Evolutionary conservation across 495 filamentous ascomycete species (phyloP), one percentile per base, ranked within the genome.

Genomic region (Xylaria castorea): DNA sequence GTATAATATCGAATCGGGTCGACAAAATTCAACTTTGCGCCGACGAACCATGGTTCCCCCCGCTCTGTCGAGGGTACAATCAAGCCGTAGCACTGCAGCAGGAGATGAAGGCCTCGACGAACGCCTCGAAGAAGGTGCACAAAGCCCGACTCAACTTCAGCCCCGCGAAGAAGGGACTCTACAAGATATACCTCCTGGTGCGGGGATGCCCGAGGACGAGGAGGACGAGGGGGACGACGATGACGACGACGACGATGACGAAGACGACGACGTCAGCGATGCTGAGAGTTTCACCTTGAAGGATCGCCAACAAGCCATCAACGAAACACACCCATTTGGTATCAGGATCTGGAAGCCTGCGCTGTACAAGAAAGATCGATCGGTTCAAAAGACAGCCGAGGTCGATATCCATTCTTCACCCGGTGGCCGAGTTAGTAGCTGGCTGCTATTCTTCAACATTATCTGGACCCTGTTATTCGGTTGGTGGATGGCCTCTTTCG

Each of bases 311-410:
- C 91, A 97, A 80, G 96, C 96, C 64, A 99, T 99, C 83, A 99
- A 99, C 82, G 91, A 97, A 80, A 99, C 96, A 0, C 96, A 99
- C 85, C 96, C 96, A 0, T 99, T 99, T 75, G 96, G 96, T 81
- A 98, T 99, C 78, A 91, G 96, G 72, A 92, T 99, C 42, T 99
- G 96, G 96, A 99, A 99, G 81, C 96, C 96, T 25, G 96, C 96
- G 0, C 79, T 99, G 50, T 99, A 99, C 87, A 98, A 98, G 85
- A 99, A 99, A 80, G 91, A 91, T 75, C 90, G 96, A 70, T 98
- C 97, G 9, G 96, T 99, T 20, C 93, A 98, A 76, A 95, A 96
- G 83, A 97, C 90, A 46, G 96, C 95, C 5, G 96, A 99, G 81
- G 94, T 92, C 8, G 96, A 99, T 83, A 98, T 99, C 72, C 96